Base-by-base conservation (phyloP, 345 rosid genomes). In the Populus euphratica region DNA sequence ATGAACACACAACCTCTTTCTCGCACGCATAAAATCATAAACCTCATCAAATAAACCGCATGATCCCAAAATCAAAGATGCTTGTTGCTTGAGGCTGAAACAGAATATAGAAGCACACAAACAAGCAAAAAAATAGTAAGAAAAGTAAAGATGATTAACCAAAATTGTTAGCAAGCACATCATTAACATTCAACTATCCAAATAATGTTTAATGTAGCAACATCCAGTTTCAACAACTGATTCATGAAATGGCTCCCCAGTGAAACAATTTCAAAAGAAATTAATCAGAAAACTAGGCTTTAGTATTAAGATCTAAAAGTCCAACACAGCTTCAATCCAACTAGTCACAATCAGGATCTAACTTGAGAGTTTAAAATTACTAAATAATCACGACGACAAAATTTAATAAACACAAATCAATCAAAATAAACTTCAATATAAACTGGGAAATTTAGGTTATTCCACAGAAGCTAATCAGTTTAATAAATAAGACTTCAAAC, bases 1-100 rank as follows among this genome's bases (percentile, higher is more conserved):
- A 62, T 72, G 75, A 13, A 79, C 49, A 49, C 85, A 85, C 61
- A 83, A 39, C 79, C 90, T 89, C 89, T 89, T 96, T 83, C 90
- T 86, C 8, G 81, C 84, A 66, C 77, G 79, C 97, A 96, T 92
- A 82, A 84, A 89, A 72, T 77, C 75, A 9, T 74, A 82, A 29
- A 91, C 94, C 63, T 92, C 80, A 67, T 86, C 86, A 49, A 75
- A 85, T 96, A 97, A 96, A 68, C 94, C 95, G 44, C 91, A 91
- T 14, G 92, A 83, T 83, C 70, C 86, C 88, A 96, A 81, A 77
- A 83, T 83, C 64, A 90, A 81, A 43, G 79, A 78, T 52, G 94
- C 93, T 68, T 94, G 83, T 71, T 87, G 87, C 85, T 83, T 64
- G 78, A 96, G 81, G 69, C 99, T 96, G 92, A 64, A 68, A 77